A percentile compares a stretch with the other conserved stretches of the same genome.
These are phyloP conservation scores for Venturia asperata DNA, from an alignment of 2,329 filamentous ascomycete genomes.

Conservation along the genomic window DNA sequence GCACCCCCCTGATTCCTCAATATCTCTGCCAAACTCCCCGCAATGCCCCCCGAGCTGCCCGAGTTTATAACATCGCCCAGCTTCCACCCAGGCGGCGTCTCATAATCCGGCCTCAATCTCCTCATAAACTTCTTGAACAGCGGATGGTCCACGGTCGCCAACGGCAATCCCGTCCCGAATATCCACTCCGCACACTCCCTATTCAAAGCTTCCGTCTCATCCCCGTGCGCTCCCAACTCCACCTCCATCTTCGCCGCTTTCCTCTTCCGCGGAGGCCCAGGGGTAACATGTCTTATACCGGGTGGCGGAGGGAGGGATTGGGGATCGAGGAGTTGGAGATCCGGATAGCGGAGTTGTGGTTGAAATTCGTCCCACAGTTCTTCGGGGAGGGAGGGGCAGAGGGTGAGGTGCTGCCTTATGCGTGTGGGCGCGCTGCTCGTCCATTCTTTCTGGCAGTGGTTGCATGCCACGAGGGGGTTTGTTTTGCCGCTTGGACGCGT, in stretches of 20 bases:
- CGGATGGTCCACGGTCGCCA: background rate
- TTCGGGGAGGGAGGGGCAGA: background rate
- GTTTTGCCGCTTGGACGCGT: conserved; percentile 2
- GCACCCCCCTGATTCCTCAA: conserved; percentile 2
- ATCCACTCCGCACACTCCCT: conserved; percentile 7
- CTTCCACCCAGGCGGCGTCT: background rate
- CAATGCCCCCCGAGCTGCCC: background rate
- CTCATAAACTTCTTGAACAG: conserved; percentile 10
- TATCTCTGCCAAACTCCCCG: background rate
- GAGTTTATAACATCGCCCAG: background rate
- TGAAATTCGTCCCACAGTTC: background rate
- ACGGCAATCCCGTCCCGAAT: background rate
- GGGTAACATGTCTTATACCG: background rate
- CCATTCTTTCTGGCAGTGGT: conserved; percentile 11
- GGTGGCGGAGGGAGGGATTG: background rate
- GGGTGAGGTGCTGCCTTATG: background rate
- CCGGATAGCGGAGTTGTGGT: background rate
- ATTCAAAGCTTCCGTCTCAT: background rate
- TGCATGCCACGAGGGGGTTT: background rate
- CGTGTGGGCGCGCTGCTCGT: background rate
- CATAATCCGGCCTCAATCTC: conserved; percentile 7
- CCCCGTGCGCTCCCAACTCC: background rate
- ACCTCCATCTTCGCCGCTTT: background rate
- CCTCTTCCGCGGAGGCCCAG: background rate
- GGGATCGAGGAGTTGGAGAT: conserved; percentile 4